Conservation (phyloP, 179 eudicot species). For the Sideroxylon spinosum region DNA sequence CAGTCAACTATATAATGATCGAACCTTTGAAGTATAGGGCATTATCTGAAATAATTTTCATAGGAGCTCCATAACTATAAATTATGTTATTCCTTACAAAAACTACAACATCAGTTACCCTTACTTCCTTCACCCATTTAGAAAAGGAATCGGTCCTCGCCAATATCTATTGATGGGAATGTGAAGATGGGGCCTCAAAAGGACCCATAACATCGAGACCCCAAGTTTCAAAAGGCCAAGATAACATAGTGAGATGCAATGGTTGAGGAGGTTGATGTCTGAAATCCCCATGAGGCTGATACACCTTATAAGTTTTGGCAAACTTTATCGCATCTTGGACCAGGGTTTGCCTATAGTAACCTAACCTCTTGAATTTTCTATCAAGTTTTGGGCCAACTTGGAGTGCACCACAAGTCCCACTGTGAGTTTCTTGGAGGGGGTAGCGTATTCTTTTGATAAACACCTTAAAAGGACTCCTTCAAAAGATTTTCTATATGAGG, state of each 20-base stretch:
- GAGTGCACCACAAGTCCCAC: constrained; percentile 15
- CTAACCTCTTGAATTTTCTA: constrained; percentile 9
- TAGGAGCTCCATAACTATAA: neutral
- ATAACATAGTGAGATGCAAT: neutral
- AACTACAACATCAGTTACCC: neutral
- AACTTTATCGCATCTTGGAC: neutral
- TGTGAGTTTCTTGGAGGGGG: neutral
- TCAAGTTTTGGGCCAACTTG: constrained; percentile 12
- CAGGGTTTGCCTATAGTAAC: constrained; percentile 11
- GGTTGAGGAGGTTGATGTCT: neutral
- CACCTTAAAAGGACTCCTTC: too few relatives aligned
- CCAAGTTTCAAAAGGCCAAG: neutral
- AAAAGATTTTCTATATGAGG: too few relatives aligned
- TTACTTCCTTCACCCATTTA: neutral
- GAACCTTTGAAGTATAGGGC: neutral
- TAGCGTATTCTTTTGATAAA: too few relatives aligned
- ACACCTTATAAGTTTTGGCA: too few relatives aligned
- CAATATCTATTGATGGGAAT: neutral
- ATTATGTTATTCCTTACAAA: neutral
- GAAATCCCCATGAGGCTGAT: neutral
- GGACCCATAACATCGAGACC: neutral
- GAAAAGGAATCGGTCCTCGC: neutral
- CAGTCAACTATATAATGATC: neutral
- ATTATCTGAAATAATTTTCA: neutral
- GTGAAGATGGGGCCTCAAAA: neutral